Conservation (phyloP, 768 basidiomycete genomes). For the Suillus lakei region DNA sequence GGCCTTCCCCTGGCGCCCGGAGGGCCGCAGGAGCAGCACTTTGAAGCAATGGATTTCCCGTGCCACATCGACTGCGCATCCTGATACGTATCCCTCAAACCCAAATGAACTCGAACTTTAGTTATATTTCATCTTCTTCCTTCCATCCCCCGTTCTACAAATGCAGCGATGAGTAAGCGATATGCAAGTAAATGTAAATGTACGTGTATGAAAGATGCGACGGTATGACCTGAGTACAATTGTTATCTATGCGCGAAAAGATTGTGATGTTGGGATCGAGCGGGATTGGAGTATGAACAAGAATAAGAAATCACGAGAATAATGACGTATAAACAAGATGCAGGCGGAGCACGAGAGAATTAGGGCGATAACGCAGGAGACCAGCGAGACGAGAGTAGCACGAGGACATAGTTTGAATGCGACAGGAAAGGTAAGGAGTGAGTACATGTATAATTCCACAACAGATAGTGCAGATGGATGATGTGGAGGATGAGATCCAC, state of each 20-base stretch:
- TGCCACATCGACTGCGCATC: background rate
- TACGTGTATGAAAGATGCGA: conserved; percentile 5
- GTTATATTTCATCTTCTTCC: conserved; percentile 6
- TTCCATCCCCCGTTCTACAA: background rate
- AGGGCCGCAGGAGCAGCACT: background rate
- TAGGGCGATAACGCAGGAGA: background rate
- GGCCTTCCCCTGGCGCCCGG: background rate
- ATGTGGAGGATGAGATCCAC: conserved; percentile 16
- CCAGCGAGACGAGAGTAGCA: background rate
- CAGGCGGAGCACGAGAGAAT: background rate
- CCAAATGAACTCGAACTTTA: background rate
- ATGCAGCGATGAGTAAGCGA: conserved; percentile 1
- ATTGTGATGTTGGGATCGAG: background rate
- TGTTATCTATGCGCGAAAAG: conserved; percentile 4
- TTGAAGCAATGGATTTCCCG: background rate
- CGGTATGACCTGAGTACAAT: conserved; percentile 4
- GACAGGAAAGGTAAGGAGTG: conserved; percentile 10
- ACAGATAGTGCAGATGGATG: conserved; percentile 19
- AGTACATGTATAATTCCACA: conserved; percentile 41
- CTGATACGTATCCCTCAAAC: background rate
- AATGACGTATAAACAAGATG: conserved; percentile 8
- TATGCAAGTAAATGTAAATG: conserved; percentile 9
- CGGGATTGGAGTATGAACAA: background rate
- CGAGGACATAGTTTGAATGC: background rate
- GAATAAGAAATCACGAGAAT: background rate